These are phyloP conservation scores for Hyparrhenia diplandra DNA, from an alignment of 176 grass and related monocot species.

Conservation along the genomic window DNA sequence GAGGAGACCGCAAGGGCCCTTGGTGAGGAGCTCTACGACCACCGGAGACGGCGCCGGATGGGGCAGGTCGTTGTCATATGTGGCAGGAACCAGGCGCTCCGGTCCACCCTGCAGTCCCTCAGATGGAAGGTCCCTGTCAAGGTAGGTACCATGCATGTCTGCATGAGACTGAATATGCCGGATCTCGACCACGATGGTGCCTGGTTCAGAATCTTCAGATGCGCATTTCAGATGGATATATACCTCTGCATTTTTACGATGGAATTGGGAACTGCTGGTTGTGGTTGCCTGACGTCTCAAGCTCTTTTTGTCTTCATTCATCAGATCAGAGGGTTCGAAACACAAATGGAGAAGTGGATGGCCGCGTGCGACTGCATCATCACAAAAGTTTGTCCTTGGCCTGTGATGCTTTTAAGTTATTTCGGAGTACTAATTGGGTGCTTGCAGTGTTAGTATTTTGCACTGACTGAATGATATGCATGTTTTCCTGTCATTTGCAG, in stretches of 20 bases:
- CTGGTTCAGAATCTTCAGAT: background rate
- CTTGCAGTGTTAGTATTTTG: background rate
- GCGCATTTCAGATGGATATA: conserved; percentile 18
- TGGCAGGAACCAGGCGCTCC: conserved; percentile 62
- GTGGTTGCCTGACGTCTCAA: background rate
- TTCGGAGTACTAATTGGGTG: background rate
- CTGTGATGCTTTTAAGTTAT: background rate
- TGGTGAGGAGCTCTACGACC: conserved; percentile 53
- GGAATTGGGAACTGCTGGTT: background rate
- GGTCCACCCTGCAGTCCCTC: conserved; percentile 35
- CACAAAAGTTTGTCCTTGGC: conserved; percentile 47
- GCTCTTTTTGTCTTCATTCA: background rate
- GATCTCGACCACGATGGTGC: background rate
- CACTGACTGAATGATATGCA: background rate
- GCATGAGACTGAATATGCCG: background rate
- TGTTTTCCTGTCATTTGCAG: conserved; percentile 25
- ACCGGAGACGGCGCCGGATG: conserved; percentile 15
- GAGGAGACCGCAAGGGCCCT: conserved; percentile 65
- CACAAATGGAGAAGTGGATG: conserved; percentile 91
- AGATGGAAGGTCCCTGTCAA: conserved; percentile 73
- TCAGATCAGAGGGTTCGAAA: conserved; percentile 83
- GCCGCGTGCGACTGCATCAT: conserved; percentile 86
- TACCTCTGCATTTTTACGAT: background rate
- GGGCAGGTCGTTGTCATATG: conserved; percentile 75
- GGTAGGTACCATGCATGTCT: conserved; percentile 22